Percentiles rank a stretch among this genome's conserved stretches.
These are phyloP conservation scores for Calcarisporium arbuscula DNA, from an alignment of 2,329 filamentous ascomycete species.

Conservation along the genomic window DNA sequence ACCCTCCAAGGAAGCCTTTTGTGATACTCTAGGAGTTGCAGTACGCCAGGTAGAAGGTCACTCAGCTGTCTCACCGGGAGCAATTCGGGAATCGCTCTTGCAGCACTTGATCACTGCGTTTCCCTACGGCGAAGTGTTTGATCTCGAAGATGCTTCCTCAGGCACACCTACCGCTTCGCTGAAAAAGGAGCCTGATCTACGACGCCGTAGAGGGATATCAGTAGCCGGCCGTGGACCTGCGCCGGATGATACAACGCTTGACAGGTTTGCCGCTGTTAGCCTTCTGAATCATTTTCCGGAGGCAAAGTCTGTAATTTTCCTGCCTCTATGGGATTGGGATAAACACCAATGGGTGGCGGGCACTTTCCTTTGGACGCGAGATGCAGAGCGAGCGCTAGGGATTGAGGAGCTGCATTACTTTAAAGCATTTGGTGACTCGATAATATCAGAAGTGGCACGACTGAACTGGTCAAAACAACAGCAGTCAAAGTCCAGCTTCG, in stretches of 20 bases:
- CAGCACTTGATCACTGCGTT: background rate
- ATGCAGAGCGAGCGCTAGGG: constrained; percentile 6
- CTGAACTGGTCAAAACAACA: constrained; percentile 5
- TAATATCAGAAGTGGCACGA: constrained; percentile 5
- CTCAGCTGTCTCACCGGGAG: background rate
- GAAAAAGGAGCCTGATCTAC: background rate
- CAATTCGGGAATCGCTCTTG: constrained; percentile 1
- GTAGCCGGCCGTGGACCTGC: background rate
- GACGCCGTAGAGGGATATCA: background rate
- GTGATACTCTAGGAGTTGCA: constrained; percentile 1
- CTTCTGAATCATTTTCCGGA: constrained; percentile 2
- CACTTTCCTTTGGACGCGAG: constrained; percentile 6
- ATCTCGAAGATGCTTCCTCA: background rate
- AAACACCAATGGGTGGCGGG: constrained; percentile 4
- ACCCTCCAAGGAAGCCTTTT: background rate
- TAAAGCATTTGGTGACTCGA: constrained; percentile 7
- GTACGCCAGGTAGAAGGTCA: background rate
- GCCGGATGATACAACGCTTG: background rate
- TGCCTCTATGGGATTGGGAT: constrained; percentile 4
- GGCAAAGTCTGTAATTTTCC: constrained; percentile 4
- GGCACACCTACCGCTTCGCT: background rate
- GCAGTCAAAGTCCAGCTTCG: constrained; percentile 6
- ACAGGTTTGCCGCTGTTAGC: background rate
- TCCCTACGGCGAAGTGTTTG: constrained; percentile 1
- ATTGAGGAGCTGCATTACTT: constrained; percentile 7